phyloP scores from a whole-genome alignment of 768 basidiomycete species.

The Lepiota venenata region DNA sequence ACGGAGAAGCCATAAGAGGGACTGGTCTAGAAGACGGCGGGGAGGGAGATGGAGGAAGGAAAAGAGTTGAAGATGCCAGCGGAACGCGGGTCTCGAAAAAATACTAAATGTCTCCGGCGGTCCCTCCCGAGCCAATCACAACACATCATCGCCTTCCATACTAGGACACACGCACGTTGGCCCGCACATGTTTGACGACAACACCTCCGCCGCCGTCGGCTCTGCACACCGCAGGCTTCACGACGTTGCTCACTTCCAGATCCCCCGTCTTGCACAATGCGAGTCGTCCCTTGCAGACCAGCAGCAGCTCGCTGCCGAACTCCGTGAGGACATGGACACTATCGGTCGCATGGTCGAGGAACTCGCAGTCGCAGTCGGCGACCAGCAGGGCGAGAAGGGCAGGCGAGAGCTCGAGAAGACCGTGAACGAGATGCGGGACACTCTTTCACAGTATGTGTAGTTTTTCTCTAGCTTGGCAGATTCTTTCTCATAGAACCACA shows the following conservation, averaged over 20 bases:
- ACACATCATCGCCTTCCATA: slow-evolving; percentile 20
- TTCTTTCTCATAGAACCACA: neutral
- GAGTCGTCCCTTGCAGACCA: slow-evolving; percentile 58
- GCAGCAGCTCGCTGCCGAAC: slow-evolving; percentile 68
- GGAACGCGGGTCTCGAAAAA: slow-evolving; percentile 17
- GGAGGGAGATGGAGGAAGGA: slow-evolving; percentile 21
- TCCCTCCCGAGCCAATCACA: slow-evolving; percentile 33
- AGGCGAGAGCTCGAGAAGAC: slow-evolving; percentile 43
- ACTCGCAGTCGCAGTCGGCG: slow-evolving; percentile 68
- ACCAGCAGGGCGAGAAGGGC: slow-evolving; percentile 58
- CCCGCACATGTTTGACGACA: slow-evolving; percentile 7
- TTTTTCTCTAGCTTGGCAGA: neutral
- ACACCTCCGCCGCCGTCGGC: slow-evolving; percentile 5
- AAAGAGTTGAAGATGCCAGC: slow-evolving; percentile 10
- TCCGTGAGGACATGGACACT: slow-evolving; percentile 70
- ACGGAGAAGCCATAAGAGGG: slow-evolving; percentile 25
- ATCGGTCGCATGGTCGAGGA: slow-evolving; percentile 69
- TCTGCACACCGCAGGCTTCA: slow-evolving; percentile 5
- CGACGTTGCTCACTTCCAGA: slow-evolving; percentile 33
- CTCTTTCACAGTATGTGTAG: slow-evolving; percentile 45
- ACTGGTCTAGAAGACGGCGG: slow-evolving; percentile 15
- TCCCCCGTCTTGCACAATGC: slow-evolving; percentile 71
- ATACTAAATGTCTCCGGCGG: slow-evolving; percentile 12
- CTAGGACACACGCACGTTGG: slow-evolving; percentile 1
- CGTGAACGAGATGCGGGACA: slow-evolving; percentile 45